Base-by-base conservation (phyloP, 257 asterid genomes). In the Nicotiana paniculata region DNA sequence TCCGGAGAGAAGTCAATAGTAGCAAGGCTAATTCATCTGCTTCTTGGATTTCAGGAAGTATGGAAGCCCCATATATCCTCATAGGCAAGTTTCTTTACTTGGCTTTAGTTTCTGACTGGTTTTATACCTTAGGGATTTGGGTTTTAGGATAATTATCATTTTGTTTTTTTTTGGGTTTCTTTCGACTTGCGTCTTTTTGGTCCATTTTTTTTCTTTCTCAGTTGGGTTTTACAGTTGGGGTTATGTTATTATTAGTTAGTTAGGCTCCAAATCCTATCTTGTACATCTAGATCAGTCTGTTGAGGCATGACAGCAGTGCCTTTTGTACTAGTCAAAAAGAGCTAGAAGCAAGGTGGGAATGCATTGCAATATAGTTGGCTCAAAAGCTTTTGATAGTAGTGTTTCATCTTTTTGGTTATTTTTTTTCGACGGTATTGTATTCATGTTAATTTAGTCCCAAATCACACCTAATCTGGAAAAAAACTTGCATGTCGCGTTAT, bases 91-190 rank as follows among this genome's bases (percentile, higher is more conserved):
- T 28, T 77, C 46, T 70, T 85, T 67, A 51, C 77, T 69, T 69
- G 46, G 76, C 10, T 77, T 86, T 82, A 82, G 89, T 80, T 83
- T 66, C 83, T 85, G 77, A 84, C 85, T 75, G 79, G 89, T 75
- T 76, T 84, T 72, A 28, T 80, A 24, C 79, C 67, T 64, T 62
- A 59, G 81, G 82, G 84, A 72, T 77, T 81, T 83, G 82, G 88
- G 85, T 85, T 85, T 81, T 79, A 37, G 86, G 82, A 70, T 70
- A 59, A 53, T 74, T 80, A 70, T 33, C 68, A 9, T 53, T 55
- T 77, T 46, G 33, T 12, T 43, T 79, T 53, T 79, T 53, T 58
- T 35, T 43, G 8, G 48, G 18, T 15, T 28, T 67, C 26, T 39
- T 82, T 64, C 8, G 39, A 26, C n/a, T 46, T 32, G 81, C 26